Base-by-base conservation (phyloP, 495 filamentous ascomycete species). In the Amphirosellinia nigrospora region DNA sequence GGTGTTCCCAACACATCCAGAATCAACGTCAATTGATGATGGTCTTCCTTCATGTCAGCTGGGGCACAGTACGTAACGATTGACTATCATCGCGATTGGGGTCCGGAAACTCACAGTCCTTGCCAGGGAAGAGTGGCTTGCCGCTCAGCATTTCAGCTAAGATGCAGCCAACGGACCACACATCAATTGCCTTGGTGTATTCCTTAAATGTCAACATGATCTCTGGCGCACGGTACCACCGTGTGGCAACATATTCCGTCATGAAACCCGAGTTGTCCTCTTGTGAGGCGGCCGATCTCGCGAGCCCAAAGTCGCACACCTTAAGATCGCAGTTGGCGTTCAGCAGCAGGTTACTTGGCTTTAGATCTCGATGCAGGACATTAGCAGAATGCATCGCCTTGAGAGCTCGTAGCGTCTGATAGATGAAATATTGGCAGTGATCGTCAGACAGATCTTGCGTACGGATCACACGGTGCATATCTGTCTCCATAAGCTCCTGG, bases 191-290 rank as follows among this genome's bases (percentile, higher is more conserved):
- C 85, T 98, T 99, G 69, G 96, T 99, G 83, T 99, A 98, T 83
- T 98, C 96, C 85, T 99, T 98, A 88, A 99, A 99, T 58, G 95
- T 98, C 85, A 99, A 91, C 96, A 99, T 99, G 81, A 99, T 99
- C 82, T 99, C 96, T 59, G 96, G 96, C 2, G 96, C 96, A 79
- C 96, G 92, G 81, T 99, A 99, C 96, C 96, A 99, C 77, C 96
- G 88, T 64, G 96, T 99, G 56, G 96, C 96, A 65, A 99, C 96
- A 78, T 99, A 99, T 92, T 99, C 96, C 19, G 96, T 99, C 96
- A 99, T 99, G 87, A 98, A 99, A 34, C 96, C 96, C 9, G 96
- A 97, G 82, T 99, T 99, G 80, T 99, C 96, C 74, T 98, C 96
- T 74, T 91, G 96, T 64, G 92, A 97, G 45, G 91, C 95, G 56